Base-by-base conservation (phyloP, 306 rosid genomes). In the Inga oerstediana region DNA sequence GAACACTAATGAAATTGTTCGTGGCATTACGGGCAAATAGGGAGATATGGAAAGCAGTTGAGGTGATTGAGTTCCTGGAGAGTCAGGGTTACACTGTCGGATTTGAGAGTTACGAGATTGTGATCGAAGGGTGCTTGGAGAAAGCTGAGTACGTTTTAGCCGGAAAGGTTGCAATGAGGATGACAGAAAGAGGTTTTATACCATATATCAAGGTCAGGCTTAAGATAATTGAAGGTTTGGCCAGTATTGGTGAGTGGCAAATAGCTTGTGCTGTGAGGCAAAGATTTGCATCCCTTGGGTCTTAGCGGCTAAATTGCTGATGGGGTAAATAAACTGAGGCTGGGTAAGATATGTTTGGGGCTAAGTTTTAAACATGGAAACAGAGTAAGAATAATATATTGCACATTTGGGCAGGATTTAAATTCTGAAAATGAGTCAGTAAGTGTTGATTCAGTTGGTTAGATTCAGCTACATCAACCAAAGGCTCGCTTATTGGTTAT, bases 61-160 rank as follows among this genome's bases (percentile, higher is more conserved):
- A 89, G 85, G 70, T 84, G 80, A 83, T 91, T 78, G 85, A 81
- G 76, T 83, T 92, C 72, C 75, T 87, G 83, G 90, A 86, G 79
- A 80, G 15, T 68, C 68, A 79, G 81, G 81, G 75, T 81, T 65
- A 24, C 12, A 27, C 32, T 75, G 79, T 89, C 27, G 92, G 89
- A 80, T 91, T 91, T 77, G 89, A 89, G 84, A 75, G 85, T 86
- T 90, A 91, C 71, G 86, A 89, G 81, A 49, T 83, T 64, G 88
- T 89, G 90, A 72, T 93, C 79, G 88, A 95, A 76, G 98, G 95
- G 64, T 93, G 98, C 83, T 77, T 93, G 85, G 99, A 92, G 90
- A 85, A 70, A 72, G 80, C 46, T 0, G 96, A 95, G 84, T 91
- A 89, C 82, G 86, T 91, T 89, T 88, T 93, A 82, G 96, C 97